These are phyloP conservation scores for Ogataea trehaloabstinens DNA, from an alignment of 805 yeast genomes.

Conservation along the genomic window DNA sequence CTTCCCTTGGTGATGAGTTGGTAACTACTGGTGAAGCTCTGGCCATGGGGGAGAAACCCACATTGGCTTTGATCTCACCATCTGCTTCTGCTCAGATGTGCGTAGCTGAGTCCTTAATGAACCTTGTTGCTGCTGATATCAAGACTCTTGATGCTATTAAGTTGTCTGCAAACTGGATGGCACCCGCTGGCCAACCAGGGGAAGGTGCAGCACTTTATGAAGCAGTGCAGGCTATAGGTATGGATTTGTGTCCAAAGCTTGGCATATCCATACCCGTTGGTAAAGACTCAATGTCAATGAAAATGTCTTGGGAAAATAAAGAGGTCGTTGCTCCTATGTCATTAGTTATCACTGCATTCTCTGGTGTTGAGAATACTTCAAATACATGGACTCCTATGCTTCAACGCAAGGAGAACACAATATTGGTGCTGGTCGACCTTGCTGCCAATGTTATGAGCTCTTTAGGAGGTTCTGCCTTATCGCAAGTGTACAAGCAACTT, in stretches of 20 bases:
- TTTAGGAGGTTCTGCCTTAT: constrained; percentile 91
- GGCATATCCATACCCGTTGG: constrained; percentile 96
- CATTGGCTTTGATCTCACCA: constrained; percentile 82
- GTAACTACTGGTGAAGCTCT: constrained; percentile 91
- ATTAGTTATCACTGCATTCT: constrained; percentile 86
- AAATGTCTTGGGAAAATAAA: constrained; percentile 92
- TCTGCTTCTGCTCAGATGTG: constrained; percentile 92
- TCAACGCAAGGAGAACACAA: constrained; percentile 46
- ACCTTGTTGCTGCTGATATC: constrained; percentile 86
- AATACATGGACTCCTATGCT: constrained; percentile 95
- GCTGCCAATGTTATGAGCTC: constrained; percentile 52
- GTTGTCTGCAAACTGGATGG: constrained; percentile 98
- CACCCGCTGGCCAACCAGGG: constrained; percentile 91
- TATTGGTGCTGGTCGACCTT: constrained; percentile 78
- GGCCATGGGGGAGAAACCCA: constrained; percentile 97
- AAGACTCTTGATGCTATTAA: constrained; percentile 71
- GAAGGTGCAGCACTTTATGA: constrained; percentile 94
- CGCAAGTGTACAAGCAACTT: constrained; percentile 88
- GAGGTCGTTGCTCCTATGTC: constrained; percentile 97
- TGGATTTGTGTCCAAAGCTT: constrained; percentile 90
- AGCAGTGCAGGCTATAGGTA: constrained; percentile 94
- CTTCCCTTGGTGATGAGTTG: constrained; percentile 76
- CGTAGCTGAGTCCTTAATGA: constrained; percentile 91
- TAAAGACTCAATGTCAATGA: constrained; percentile 98
- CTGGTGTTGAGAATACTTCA: constrained; percentile 79